Percentiles rank a stretch among this genome's conserved stretches.
Evolutionary conservation across 768 basidiomycete genomes (phyloP).

Genomic region (Pulveroboletus sp.): DNA sequence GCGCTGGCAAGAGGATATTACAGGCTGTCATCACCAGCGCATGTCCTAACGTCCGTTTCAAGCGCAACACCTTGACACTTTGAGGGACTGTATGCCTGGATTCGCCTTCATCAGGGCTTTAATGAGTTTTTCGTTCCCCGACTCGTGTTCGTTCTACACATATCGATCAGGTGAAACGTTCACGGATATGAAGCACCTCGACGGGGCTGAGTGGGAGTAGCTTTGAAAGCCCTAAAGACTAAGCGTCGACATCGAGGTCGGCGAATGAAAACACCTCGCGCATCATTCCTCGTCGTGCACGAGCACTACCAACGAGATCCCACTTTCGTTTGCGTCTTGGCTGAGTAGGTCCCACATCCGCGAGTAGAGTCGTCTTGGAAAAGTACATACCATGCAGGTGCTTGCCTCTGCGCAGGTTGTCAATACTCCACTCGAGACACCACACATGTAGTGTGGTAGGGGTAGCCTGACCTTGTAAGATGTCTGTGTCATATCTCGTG

Average conservation of each 20-base stretch:
- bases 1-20: conserved; percentile 13
- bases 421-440: conserved; percentile 22
- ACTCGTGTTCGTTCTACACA: conserved; percentile 11
- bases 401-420: no score
- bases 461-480: no score
- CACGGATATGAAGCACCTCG: neutral
- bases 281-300: conserved; percentile 41
- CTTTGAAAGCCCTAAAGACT: no score
- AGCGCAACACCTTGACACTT: conserved; percentile 32
- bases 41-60: conserved; percentile 35
- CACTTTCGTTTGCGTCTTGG: conserved; percentile 14
- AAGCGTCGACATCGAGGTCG: no score
- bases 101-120: conserved; percentile 35
- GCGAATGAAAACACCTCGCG: conserved; percentile 19
- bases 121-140: neutral
- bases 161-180: neutral
- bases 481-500: no score
- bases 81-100: conserved; percentile 1
- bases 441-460: no score
- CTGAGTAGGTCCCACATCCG: conserved; percentile 22
- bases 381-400: no score
- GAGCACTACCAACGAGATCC: conserved; percentile 41
- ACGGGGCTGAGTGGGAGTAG: no score
- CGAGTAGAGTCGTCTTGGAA: conserved; percentile 16
- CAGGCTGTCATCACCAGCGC: conserved; percentile 52